Evolutionary conservation across 352 stramenopile species (phyloP), one percentile per base, ranked within the genome.

Genomic region (Pythium dissotocum): DNA sequence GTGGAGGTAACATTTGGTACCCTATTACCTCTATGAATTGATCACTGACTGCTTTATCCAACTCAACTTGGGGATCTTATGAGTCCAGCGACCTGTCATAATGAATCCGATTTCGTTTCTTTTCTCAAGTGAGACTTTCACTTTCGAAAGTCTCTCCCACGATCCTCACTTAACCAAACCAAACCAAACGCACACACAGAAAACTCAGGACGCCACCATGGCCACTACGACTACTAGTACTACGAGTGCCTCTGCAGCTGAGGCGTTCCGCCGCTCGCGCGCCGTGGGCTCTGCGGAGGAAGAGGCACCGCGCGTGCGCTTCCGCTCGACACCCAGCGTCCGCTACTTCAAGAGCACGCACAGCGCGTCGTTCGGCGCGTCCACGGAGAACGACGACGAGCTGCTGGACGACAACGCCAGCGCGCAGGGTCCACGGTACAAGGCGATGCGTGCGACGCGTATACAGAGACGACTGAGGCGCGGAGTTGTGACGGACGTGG

Each of bases 271-370:
- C 6, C 49, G 49, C 7, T 26, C 30, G 28, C 63, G 56, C 24
- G 55, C 44, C 2, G 55, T 58, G 2, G 53, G 30, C 46, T 63
- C 36, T 46, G 46, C 63, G 44, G 63, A 59, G 44, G 63, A 63
- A 21, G 63, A 70, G 14, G 42, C 42, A 16, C 42, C 42, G 63
- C 63, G 56, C 46, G 63, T 70, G 30, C 58, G 44, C 44, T 70
- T 70, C 56, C 63, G 63, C 42, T 36, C 51, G 55, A 70, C 63
- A 55, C 63, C 63, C n/a, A 48, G 44, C n/a, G 63, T 70, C 30
- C 63, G 63, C 21, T 70, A 70, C 63, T 70, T 64, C 36, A 63
- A 64, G 32, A 64, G 55, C 63, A 64, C 63, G 35, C 63, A 64
- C 46, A 70, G 21, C 4, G 63, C 63, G 16, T 64, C 63, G 4